These are phyloP conservation scores for Candida saitoana DNA, from an alignment of 805 yeast species.

Conservation along the genomic window DNA sequence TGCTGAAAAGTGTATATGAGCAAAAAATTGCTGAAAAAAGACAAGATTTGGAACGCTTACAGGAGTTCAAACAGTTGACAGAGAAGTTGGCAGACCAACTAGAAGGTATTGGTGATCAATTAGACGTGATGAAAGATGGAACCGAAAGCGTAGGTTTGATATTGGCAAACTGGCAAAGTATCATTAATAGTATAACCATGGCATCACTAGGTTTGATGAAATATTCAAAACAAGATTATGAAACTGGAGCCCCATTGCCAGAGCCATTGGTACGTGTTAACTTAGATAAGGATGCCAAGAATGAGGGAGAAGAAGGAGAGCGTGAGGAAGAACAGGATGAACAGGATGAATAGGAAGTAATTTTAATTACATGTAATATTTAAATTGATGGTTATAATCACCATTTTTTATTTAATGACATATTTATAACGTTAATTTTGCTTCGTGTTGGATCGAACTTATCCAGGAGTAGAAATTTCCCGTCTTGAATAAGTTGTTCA, in stretches of 20 bases:
- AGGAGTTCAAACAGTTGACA: slow-evolving; percentile 46
- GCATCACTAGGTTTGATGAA: slow-evolving; percentile 52
- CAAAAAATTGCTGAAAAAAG: slow-evolving; percentile 42
- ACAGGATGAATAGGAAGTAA: not conserved
- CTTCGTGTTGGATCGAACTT: slow-evolving; percentile 19
- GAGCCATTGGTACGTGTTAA: slow-evolving; percentile 62
- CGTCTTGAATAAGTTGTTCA: slow-evolving; percentile 6
- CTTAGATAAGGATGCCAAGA: slow-evolving; percentile 37
- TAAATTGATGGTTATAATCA: not conserved
- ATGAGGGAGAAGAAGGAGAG: too few species aligned
- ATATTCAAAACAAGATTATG: slow-evolving; percentile 41
- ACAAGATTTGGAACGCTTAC: slow-evolving; percentile 48
- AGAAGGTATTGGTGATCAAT: slow-evolving; percentile 44
- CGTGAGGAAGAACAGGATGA: too few species aligned
- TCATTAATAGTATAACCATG: slow-evolving; percentile 55
- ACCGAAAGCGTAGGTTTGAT: slow-evolving; percentile 57
- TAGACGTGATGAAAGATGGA: slow-evolving; percentile 51
- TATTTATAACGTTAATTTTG: slow-evolving; percentile 8
- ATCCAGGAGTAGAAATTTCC: slow-evolving; percentile 15
- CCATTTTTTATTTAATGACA: not conserved
- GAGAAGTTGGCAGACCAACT: slow-evolving; percentile 43
- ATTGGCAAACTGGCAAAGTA: slow-evolving; percentile 62
- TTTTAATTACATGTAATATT: not conserved
- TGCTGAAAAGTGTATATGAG: slow-evolving; percentile 10
- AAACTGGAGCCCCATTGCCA: slow-evolving; percentile 48